Evolutionary conservation across 2,329 filamentous ascomycete genomes (phyloP), one percentile per base, ranked within the genome.

Genomic region (Pseudocercospora macadamiae): DNA sequence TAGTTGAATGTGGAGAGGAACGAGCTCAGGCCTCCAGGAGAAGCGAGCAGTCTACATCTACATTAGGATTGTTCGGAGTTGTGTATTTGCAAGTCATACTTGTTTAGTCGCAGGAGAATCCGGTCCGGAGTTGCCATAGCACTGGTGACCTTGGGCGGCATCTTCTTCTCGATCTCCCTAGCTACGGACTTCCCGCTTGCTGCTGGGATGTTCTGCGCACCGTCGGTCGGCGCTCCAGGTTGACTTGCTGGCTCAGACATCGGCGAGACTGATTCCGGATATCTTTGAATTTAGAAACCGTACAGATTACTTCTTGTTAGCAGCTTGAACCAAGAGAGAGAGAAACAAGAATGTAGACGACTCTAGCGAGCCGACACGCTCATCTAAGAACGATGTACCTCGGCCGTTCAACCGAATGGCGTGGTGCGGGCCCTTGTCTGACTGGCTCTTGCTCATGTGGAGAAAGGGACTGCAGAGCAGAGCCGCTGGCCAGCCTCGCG

Each of bases 1-100:
- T 79, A 79, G 69, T 79, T 79, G 70, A 78, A 73, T 47, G 77
- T 79, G 49, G 76, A 78, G 66, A 79, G 76, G 71, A 77, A 76
- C 19, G 76, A 66, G 61, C 71, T 74, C 63, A 78, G 72, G 44
- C 77, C 77, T 68, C 77, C 77, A 18, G 77, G 77, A 44, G 70
- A 73, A 57, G 76, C 75, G 49, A 79, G 71, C 23, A 79, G 68
- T 69, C 77, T 79, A 54, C 57, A 10, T 16, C 25, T 16, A 32
- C 9, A 49, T 49, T 44, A 49, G 21, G 28, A 47, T 32, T 49
- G 52, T 55, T 39, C n/a, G 32, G 16, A 42, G 25, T 10, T 23
- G 8, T 10, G 30, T 19, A 21, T 25, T 14, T 45, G 25, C 25
- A 5, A 6, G 28, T 60, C 63, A n/a, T 66, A 79, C 77, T 78